Evolutionary conservation across 1,139 yeast genomes (phyloP), one percentile per base, ranked within the genome.

Genomic region (Debaryomyces fabryi): DNA sequence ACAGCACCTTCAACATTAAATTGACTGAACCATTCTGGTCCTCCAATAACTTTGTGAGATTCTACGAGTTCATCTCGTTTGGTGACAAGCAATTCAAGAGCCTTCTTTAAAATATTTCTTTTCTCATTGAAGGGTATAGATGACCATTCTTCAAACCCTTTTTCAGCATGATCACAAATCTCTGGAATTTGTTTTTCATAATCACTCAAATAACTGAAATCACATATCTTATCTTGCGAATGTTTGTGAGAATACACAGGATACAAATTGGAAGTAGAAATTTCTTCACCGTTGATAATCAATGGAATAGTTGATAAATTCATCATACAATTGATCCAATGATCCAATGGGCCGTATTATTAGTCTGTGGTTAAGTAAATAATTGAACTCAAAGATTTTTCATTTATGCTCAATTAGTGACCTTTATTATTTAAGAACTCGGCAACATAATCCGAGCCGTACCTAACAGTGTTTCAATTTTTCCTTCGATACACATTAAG

Each of bases 1-100:
- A 63, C 52, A 3, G 59, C 44, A 13, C 56, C 60, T 27, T 59
- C 64, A n/a, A 69, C 69, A 52, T 74, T 70, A 50, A 71, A 61
- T 7, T 58, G 63, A 25, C 76, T 69, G 60, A 78, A 69, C 67
- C 71, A 65, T 3, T 36, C 49, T 2, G 79, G 71, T 2, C 69
- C 56, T 1, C 81, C 81, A 8, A 69, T 67, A 37, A 72, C 72
- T 16, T 46, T 16, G 44, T 70, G 75, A 13, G 70, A 64, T 2
- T 60, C 50, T 2, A 60, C 45, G 18, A 69, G 53, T 41, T 56
- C 56, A 0, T 52, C 46, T 33, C 49, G 52, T n/a, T 57, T 49
- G 21, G 52, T 46, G 7, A 38, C 46, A 5, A 71, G 42, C 3
- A 58, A 29, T 4, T 45, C 50, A 3, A 56, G 49, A 1, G 65